These are phyloP conservation scores for Coemansia sp. DNA, from an alignment of 192 early-diverging fungal species.

Conservation along the genomic window DNA sequence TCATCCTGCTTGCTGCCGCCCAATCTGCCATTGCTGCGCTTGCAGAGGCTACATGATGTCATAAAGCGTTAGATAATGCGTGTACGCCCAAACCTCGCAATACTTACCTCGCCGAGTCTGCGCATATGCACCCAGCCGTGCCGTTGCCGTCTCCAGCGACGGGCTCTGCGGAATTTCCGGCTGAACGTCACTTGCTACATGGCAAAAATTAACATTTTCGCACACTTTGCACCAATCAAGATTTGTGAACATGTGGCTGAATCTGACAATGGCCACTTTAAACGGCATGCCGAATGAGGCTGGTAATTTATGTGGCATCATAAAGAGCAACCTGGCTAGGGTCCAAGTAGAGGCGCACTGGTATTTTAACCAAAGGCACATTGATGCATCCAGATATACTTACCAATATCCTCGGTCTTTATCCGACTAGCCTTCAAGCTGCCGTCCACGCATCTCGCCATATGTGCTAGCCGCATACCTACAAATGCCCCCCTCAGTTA, in stretches of 20 bases:
- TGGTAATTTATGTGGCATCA: not conserved
- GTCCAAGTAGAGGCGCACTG: too few relatives aligned
- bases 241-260: conserved; percentile 4
- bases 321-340: not conserved
- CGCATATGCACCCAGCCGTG: conserved; percentile 1
- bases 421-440: conserved; percentile 1
- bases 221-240: conserved; percentile 9
- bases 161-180: not conserved
- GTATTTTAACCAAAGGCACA: too few relatives aligned
- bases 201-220: not conserved
- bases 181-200: not conserved
- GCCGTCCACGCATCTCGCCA: conserved; percentile 10
- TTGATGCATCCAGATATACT: not conserved
- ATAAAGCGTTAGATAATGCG: not conserved
- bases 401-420: conserved; percentile 11
- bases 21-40: conserved; percentile 18
- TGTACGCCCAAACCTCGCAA: not conserved
- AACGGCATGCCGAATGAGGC: too few relatives aligned
- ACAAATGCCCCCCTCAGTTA: conserved; percentile 1
- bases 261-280: not conserved
- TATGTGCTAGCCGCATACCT: conserved; percentile 23
- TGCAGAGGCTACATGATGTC: conserved; percentile 23
- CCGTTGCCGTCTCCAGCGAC: not conserved
- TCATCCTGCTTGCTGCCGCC: conserved; percentile 11
- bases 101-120: conserved; percentile 12